Evolutionary conservation across 345 rosid genomes (phyloP), one percentile per base, ranked within the genome.

Genomic region (Eucalyptus tenuipes): DNA sequence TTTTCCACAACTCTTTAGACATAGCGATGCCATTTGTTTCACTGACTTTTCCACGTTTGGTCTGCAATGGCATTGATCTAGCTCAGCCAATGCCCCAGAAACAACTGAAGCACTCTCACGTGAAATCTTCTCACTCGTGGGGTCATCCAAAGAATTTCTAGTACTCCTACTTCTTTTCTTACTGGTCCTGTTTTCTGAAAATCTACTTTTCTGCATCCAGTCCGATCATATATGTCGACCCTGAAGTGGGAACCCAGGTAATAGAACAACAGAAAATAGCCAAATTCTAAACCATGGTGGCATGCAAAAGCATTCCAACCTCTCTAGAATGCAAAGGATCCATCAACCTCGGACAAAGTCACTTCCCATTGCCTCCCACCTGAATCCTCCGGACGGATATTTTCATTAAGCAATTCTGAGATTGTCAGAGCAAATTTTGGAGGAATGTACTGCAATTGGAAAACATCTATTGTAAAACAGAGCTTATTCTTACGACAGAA

Each of bases 291-390:
- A 29, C 88, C 89, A 50, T 93, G 93, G 82, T 87, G 91, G 6
- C 45, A 14, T 40, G 90, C 90, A 82, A 92, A 93, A 37, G 53
- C 52, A 88, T 88, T 89, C 95, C 95, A 91, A 85, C 94, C 92
- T 88, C 85, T 86, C 53, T 64, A 59, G 66, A 92, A 91, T 61
- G 89, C 93, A 52, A 89, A 45, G 31, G 91, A 89, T 40, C 90
- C 92, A 27, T 88, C 80, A 61, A 87, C 48, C 16, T 22, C 13
- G 29, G 87, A 91, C 47, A 92, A 25, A 22, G 80, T 71, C 33
- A 90, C 91, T 87, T 90, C 85, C 95, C 92, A 91, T 85, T 47
- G 88, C 42, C 7, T 27, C 47, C 90, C 88, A 8, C 37, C 42
- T 25, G 88, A 84, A 90, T 93, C 92, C 89, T 92, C 89, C 14